These are phyloP conservation scores for Pseudogymnoascus sp. DNA, from an alignment of 2,329 filamentous ascomycete species.

Conservation along the genomic window DNA sequence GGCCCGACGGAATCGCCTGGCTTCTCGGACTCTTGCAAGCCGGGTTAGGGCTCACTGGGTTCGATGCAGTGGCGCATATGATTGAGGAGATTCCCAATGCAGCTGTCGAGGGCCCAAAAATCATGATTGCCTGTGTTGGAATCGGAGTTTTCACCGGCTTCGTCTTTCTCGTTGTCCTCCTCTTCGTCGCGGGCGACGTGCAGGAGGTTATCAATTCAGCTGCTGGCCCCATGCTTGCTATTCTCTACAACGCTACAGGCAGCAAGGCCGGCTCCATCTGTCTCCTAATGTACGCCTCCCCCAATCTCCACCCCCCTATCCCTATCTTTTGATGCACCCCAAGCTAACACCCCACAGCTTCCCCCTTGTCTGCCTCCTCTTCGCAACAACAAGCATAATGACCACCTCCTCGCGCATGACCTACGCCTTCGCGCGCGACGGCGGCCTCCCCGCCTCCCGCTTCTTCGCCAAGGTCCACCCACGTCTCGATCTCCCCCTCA, in stretches of 20 bases:
- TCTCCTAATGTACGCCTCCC: conserved; percentile 18
- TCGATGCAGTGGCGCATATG: conserved; percentile 39
- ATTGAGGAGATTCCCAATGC: conserved; percentile 42
- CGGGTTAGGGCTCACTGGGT: conserved; percentile 35
- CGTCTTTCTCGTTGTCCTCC: conserved; percentile 35
- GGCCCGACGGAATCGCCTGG: conserved; percentile 40
- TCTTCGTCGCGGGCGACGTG: conserved; percentile 38
- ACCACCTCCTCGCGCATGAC: conserved; percentile 61
- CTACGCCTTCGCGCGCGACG: conserved; percentile 61
- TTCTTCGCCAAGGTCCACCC: conserved; percentile 57
- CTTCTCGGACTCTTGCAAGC: conserved; percentile 34
- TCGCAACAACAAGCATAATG: conserved; percentile 58
- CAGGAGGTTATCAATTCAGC: conserved; percentile 36
- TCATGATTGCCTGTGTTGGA: conserved; percentile 26
- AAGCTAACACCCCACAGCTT: conserved; percentile 42
- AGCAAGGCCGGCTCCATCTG: conserved; percentile 18
- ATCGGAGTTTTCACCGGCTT: conserved; percentile 38
- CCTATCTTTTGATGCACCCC: no score
- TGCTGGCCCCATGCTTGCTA: conserved; percentile 32
- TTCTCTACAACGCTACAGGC: background rate
- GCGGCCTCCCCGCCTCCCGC: conserved; percentile 55
- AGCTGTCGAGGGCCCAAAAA: conserved; percentile 26
- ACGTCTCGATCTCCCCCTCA: conserved; percentile 56
- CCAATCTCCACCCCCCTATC: no score
- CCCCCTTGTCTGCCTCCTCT: conserved; percentile 56